These are phyloP conservation scores for Pigoraptor vietnamica DNA, from an alignment of 78 protist species.

Conservation along the genomic window DNA sequence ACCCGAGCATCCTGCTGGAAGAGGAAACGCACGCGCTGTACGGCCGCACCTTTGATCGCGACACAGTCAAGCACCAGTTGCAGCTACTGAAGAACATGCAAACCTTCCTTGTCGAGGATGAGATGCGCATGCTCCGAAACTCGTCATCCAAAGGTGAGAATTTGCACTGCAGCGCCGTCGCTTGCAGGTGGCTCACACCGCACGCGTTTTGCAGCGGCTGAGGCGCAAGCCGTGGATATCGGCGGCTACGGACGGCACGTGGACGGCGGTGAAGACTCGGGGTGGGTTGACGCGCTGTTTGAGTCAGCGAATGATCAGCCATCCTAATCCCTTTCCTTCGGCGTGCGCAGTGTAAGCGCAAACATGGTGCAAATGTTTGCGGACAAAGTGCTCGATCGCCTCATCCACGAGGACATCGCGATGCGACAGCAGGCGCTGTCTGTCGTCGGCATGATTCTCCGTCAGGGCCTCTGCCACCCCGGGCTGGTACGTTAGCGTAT, in stretches of 20 bases:
- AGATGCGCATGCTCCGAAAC: not conserved
- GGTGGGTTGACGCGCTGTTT: no score
- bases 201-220: not conserved
- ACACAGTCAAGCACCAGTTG: not conserved
- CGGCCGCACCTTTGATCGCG: not conserved
- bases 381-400: not conserved
- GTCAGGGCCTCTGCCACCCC: not conserved
- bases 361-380: not conserved
- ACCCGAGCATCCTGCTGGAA: not conserved
- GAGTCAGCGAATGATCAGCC: no score
- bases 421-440: not conserved
- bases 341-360: not conserved
- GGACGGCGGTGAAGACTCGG: not conserved
- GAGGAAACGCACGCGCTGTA: not conserved
- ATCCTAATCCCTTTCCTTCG: no score
- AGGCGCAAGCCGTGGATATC: not conserved
- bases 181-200: no score
- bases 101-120: not conserved
- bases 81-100: not conserved
- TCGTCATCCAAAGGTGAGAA: not conserved
- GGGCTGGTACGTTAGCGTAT: not conserved
- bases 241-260: not conserved
- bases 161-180: no score
- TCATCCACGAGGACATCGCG: not conserved
- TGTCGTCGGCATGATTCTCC: not conserved